Evolutionary conservation across 2,329 filamentous ascomycete genomes (phyloP).

Genomic region (Bimuria novae-zelandiae): DNA sequence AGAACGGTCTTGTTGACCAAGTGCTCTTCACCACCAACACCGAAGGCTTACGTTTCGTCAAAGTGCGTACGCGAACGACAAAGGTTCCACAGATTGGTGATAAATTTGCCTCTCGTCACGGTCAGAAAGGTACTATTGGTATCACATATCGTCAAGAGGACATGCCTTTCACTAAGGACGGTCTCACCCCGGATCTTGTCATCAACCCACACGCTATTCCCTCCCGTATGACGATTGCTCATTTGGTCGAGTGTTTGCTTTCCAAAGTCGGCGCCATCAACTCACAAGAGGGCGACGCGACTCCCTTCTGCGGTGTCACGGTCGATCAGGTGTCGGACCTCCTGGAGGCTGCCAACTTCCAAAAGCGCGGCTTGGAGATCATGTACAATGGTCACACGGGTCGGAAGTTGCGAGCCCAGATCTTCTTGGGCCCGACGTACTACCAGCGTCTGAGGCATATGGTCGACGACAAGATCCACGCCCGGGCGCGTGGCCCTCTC

Average conservation of each 20-base stretch:
- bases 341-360: slow-evolving; percentile 87
- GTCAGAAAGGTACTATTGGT: slow-evolving; percentile 98
- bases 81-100: slow-evolving; percentile 99
- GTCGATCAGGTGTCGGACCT: slow-evolving; percentile 90
- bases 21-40: slow-evolving; percentile 93
- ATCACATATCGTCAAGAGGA: slow-evolving; percentile 97
- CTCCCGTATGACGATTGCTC: slow-evolving; percentile 99
- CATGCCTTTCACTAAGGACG: slow-evolving; percentile 95
- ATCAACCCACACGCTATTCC: slow-evolving; percentile 99
- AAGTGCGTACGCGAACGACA: slow-evolving; percentile 94
- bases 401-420: slow-evolving; percentile 87
- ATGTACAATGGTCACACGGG: slow-evolving; percentile 99
- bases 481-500: slow-evolving; percentile 92
- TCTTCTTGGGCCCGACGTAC: slow-evolving; percentile 97
- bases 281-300: slow-evolving; percentile 95
- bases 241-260: slow-evolving; percentile 98
- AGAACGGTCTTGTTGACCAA: slow-evolving; percentile 94
- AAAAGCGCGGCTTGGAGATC: slow-evolving; percentile 95
- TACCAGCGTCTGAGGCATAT: slow-evolving; percentile 98
- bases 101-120: slow-evolving; percentile 98
- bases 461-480: slow-evolving; percentile 99
- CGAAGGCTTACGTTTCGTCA: slow-evolving; percentile 93
- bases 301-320: slow-evolving; percentile 96
- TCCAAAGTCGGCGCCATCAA: slow-evolving; percentile 94
- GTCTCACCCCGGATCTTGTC: slow-evolving; percentile 91